Evolutionary conservation across 805 yeast genomes (phyloP).

Genomic region (Spencermartinsiella europaea): DNA sequence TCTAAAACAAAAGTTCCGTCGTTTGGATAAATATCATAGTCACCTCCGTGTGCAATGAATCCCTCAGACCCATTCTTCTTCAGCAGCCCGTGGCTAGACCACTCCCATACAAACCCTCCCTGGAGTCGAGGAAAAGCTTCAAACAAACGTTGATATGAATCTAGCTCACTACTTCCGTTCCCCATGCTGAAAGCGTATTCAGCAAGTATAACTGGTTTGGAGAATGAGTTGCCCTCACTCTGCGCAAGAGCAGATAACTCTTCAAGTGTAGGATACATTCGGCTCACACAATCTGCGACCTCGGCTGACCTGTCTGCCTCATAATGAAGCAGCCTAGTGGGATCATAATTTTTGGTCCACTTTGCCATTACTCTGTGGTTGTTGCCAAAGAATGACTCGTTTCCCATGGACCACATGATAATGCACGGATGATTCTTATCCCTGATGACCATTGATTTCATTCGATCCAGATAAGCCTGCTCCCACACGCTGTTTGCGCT

Average conservation of each 20-base stretch:
- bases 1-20: constrained; percentile 35
- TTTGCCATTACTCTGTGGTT: constrained; percentile 29
- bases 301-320: constrained; percentile 29
- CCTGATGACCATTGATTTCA: constrained; percentile 27
- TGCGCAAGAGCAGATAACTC: constrained; percentile 9
- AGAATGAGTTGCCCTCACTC: constrained; percentile 1
- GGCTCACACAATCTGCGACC: constrained; percentile 26
- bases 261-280: constrained; percentile 29
- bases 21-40: constrained; percentile 31
- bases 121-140: constrained; percentile 26
- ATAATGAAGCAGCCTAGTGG: constrained; percentile 31
- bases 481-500: constrained; percentile 29
- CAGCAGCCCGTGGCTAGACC: constrained; percentile 33
- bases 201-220: constrained; percentile 32
- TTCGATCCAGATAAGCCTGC: constrained; percentile 32
- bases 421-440: constrained; percentile 34
- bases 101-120: constrained; percentile 37
- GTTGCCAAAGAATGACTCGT: constrained; percentile 32
- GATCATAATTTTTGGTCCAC: constrained; percentile 23
- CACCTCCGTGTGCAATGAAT: constrained; percentile 33
- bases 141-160: constrained; percentile 32
- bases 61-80: constrained; percentile 9
- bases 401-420: constrained; percentile 34
- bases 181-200: constrained; percentile 38
- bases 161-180: constrained; percentile 31